Conservation (phyloP, 306 rosid species). For the Vigna reflexopilosa region DNA sequence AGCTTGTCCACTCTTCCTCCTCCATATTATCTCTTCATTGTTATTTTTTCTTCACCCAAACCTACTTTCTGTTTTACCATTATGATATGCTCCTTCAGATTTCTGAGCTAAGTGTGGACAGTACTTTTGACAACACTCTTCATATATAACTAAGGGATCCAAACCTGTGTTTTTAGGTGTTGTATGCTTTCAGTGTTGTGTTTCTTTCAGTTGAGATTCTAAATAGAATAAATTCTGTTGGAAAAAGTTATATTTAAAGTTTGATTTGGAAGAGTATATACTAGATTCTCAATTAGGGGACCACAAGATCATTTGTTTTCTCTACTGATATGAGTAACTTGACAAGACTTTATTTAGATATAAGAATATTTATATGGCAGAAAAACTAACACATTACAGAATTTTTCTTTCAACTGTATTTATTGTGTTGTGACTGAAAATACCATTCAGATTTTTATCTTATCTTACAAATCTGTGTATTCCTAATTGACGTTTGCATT, state of each 20-base stretch:
- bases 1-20: background rate
- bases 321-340: constrained; percentile 44
- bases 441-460: constrained; percentile 26
- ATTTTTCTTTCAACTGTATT: constrained; percentile 33
- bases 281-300: constrained; percentile 52
- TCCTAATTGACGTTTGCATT: constrained; percentile 27
- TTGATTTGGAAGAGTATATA: constrained; percentile 54
- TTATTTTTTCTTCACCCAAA: background rate
- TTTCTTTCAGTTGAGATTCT: constrained; percentile 60
- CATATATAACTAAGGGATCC: constrained; percentile 43
- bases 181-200: constrained; percentile 37
- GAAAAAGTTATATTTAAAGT: constrained; percentile 49
- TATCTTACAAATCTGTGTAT: constrained; percentile 27
- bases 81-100: background rate
- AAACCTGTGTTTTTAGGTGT: constrained; percentile 35
- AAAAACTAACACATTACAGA: constrained; percentile 22
- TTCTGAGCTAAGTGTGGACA: background rate
- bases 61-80: background rate
- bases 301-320: constrained; percentile 51
- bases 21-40: background rate
- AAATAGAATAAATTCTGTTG: constrained; percentile 54
- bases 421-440: constrained; percentile 27
- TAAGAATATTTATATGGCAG: constrained; percentile 46
- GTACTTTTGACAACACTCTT: constrained; percentile 19
- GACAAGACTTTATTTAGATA: constrained; percentile 47